Evolutionary conservation across 169 alveolate genomes (phyloP).

Genomic region (Cystoisospora suis): DNA sequence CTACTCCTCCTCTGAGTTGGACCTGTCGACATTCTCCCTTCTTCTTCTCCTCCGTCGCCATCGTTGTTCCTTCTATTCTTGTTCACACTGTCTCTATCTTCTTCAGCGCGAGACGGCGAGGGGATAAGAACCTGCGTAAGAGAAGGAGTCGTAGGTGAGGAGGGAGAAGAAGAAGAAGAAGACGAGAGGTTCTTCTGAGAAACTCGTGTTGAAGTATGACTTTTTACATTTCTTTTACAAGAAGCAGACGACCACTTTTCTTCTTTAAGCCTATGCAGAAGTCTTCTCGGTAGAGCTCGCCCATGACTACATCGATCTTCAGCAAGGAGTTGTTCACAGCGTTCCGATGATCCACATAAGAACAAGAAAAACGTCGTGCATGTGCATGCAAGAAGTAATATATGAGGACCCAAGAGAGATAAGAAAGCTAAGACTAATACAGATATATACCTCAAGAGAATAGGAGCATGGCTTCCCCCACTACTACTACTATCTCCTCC

Average conservation of each 20-base stretch:
- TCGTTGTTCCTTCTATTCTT: too few relatives aligned
- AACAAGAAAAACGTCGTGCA: not conserved
- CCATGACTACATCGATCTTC: slow-evolving; percentile 20
- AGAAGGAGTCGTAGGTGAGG: too few relatives aligned
- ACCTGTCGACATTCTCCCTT: too few relatives aligned
- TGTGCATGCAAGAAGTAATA: not conserved
- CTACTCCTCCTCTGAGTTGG: too few relatives aligned
- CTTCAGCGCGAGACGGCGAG: too few relatives aligned
- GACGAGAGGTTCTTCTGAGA: too few relatives aligned
- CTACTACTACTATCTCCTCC: not conserved
- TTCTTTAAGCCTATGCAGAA: slow-evolving; percentile 15
- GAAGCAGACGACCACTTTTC: slow-evolving; percentile 7
- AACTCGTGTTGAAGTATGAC: too few relatives aligned
- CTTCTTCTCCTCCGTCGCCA: too few relatives aligned
- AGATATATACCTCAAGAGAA: slow-evolving; percentile 28
- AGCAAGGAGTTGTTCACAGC: not conserved
- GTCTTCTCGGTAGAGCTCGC: not conserved
- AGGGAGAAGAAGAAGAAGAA: too few relatives aligned
- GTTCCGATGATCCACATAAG: not conserved
- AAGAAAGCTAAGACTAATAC: slow-evolving; percentile 24
- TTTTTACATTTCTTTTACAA: too few relatives aligned
- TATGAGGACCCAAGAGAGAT: slow-evolving; percentile 44
- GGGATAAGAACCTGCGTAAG: too few relatives aligned
- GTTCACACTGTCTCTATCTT: too few relatives aligned
- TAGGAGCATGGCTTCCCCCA: not conserved